These are phyloP conservation scores for Diddensiella transvaalensis DNA, from an alignment of 805 yeast genomes.

Conservation along the genomic window DNA sequence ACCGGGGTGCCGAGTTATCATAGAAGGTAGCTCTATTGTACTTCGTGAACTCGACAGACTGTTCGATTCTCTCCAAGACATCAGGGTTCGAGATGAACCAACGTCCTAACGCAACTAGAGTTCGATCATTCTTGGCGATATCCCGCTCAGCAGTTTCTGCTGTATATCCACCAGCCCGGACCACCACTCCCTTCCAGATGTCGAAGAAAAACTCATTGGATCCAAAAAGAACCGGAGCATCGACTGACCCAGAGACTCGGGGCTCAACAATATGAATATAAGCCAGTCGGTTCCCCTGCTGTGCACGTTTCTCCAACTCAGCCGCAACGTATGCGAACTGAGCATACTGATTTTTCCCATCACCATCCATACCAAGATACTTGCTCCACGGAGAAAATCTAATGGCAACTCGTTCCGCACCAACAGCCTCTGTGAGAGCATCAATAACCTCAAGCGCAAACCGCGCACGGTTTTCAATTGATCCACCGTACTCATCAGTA, in stretches of 20 bases:
- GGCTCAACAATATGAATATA: conserved; percentile 40
- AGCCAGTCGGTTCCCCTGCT: conserved; percentile 34
- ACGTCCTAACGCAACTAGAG: conserved; percentile 44
- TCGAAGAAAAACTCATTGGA: conserved; percentile 22
- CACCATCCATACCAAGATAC: not conserved
- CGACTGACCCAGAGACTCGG: conserved; percentile 26
- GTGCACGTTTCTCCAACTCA: conserved; percentile 40
- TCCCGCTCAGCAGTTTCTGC: conserved; percentile 19
- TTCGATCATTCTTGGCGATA: conserved; percentile 26
- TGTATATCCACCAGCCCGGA: conserved; percentile 13
- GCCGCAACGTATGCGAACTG: conserved; percentile 39
- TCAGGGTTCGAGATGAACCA: conserved; percentile 56
- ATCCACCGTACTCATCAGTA: conserved; percentile 62
- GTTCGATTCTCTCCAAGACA: conserved; percentile 42
- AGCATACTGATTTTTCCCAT: conserved; percentile 12
- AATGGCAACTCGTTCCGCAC: conserved; percentile 38
- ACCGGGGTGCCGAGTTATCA: not conserved
- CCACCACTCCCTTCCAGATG: conserved; percentile 12
- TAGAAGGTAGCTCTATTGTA: conserved; percentile 53
- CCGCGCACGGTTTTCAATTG: conserved; percentile 52
- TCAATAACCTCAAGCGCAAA: conserved; percentile 51
- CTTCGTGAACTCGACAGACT: conserved; percentile 39
- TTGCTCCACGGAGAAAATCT: conserved; percentile 39
- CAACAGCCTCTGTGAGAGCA: conserved; percentile 48
- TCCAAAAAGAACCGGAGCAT: conserved; percentile 20